phyloP scores from a whole-genome alignment of 495 filamentous ascomycete species.

The Aspergillus funiculosus region DNA sequence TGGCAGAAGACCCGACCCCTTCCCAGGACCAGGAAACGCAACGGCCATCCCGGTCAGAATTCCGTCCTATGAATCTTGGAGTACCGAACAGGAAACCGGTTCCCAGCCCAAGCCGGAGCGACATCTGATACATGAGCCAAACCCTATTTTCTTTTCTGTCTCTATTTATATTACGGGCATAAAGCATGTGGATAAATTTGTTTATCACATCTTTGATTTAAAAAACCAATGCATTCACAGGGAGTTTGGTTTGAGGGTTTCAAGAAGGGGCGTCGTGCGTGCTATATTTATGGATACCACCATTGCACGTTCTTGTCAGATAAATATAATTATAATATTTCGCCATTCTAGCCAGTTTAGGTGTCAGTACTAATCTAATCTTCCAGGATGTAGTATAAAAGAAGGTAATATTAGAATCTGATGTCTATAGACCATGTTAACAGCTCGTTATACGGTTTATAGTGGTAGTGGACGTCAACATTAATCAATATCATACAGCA shows the following conservation, averaged over 20 bases:
- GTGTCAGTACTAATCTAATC: too few species aligned
- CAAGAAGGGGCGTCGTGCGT: neutral
- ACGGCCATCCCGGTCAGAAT: conserved; percentile 20
- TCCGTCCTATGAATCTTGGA: conserved; percentile 36
- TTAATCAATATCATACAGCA: too few species aligned
- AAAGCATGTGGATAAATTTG: too few species aligned
- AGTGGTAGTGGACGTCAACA: too few species aligned
- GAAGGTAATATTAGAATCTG: too few species aligned
- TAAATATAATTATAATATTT: neutral
- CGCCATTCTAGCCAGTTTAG: too few species aligned
- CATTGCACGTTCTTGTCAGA: neutral
- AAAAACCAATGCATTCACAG: conserved; percentile 2
- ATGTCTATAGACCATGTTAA: too few species aligned
- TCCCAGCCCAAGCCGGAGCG: conserved; percentile 23
- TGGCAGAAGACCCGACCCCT: conserved; percentile 21
- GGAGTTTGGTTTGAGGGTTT: conserved; percentile 3
- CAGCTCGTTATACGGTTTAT: too few species aligned
- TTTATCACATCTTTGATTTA: too few species aligned
- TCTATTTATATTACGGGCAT: too few species aligned
- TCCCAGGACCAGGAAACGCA: conserved; percentile 13
- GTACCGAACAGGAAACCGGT: conserved; percentile 40
- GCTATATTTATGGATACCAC: neutral
- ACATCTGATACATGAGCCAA: neutral
- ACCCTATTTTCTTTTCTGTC: neutral
- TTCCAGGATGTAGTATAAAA: too few species aligned